phyloP scores from a whole-genome alignment of 2,329 filamentous ascomycete species.

The Diaporthe citriasiana region DNA sequence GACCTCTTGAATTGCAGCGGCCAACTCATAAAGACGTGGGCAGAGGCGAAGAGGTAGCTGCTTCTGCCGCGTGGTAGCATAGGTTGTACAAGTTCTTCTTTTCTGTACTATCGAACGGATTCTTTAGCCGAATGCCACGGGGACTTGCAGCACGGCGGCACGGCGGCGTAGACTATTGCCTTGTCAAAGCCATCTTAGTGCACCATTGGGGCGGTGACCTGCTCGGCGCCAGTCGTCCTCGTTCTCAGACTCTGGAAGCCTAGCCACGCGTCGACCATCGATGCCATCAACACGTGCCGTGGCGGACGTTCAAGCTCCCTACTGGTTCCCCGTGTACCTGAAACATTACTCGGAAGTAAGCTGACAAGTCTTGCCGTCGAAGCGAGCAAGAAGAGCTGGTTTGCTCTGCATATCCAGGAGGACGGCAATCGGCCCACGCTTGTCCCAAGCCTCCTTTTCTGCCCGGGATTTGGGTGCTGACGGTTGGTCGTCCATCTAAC shows the following conservation, averaged over 20 bases:
- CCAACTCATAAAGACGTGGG: background rate
- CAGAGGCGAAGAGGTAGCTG: background rate
- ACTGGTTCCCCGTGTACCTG: background rate
- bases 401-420: background rate
- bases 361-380: slow-evolving; percentile 4
- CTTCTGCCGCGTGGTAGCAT: background rate
- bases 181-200: slow-evolving; percentile 25
- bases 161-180: slow-evolving; percentile 20
- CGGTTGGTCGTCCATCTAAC: background rate
- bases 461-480: background rate
- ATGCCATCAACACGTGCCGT: background rate
- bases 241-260: background rate
- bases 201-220: background rate
- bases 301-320: background rate
- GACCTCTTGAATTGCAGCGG: background rate
- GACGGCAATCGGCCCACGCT: background rate
- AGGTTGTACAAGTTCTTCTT: slow-evolving; percentile 12
- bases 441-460: background rate
- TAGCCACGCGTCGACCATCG: background rate
- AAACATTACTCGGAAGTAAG: slow-evolving; percentile 13
- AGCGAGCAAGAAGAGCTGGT: background rate
- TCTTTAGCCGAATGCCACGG: slow-evolving; percentile 27
- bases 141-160: slow-evolving; percentile 8
- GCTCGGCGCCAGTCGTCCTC: background rate
- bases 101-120: slow-evolving; percentile 10